Evolutionary conservation across 2,329 filamentous ascomycete species (phyloP), one percentile per base, ranked within the genome.

Genomic region (Penicillium digitatum): DNA sequence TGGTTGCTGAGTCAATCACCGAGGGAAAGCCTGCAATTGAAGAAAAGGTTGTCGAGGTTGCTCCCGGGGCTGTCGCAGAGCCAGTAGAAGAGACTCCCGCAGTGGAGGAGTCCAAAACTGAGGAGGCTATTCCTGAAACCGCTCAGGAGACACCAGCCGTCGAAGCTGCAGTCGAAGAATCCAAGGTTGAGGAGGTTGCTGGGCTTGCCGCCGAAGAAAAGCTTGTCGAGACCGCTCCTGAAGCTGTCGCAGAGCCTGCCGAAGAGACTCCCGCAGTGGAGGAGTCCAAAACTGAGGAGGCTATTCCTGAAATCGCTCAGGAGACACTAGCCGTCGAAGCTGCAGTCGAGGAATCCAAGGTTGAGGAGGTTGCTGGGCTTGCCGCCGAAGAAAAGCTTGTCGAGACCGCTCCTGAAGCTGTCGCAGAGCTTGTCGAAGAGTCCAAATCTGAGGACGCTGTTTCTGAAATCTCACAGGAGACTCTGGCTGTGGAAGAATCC

Each of bases 401-500:
- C 18, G 51, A 54, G n/a, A n/a, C n/a, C n/a, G n/a, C n/a, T n/a
- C n/a, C n/a, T n/a, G n/a, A n/a, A 18, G 34, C 56, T 16, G 27
- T 54, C 55, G 11, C 45, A 27, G 55, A 52, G 14, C 29, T 38
- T 20, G 35, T 35, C 5, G 35, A 12, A 10, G 46, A 59, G 8
- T 42, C 50, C 0, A 51, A 51, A 39, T 5, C 20, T 2, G 43
- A 12, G 2, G 43, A 52, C 20, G 46, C 49, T 32, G 20, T 52
- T 14, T 44, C 62, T 39, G 52, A 56, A 10, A 46, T 43, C 12
- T 22, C 29, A 11, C 52, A 57, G 26, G 29, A 24, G 37, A 37
- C 46, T 1, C 46, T 34, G 6, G 39, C 27, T 26, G 34, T n/a
- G 3, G 52, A 57, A 34, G 53, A 46, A 32, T 12, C 43, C 4